Conservation (phyloP, 2,329 filamentous ascomycete genomes). For the Aspergillus sp. region DNA sequence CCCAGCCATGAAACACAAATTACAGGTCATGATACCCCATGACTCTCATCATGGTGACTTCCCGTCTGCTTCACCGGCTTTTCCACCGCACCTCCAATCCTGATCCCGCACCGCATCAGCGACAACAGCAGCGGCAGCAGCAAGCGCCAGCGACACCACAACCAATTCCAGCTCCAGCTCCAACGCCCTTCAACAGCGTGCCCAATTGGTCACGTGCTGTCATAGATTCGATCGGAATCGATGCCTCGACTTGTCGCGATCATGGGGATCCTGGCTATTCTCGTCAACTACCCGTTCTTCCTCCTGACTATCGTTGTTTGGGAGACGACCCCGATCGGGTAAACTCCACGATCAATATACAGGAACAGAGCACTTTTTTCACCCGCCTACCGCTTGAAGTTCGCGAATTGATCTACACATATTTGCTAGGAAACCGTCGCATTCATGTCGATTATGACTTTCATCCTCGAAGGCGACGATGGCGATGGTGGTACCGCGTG, state of each 20-base stretch:
- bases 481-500: slow-evolving; percentile 13
- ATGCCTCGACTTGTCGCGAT: background rate
- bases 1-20: background rate
- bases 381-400: slow-evolving; percentile 6
- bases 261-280: background rate
- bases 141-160: background rate
- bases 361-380: slow-evolving; percentile 8
- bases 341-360: background rate
- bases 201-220: slow-evolving; percentile 8
- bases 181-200: slow-evolving; percentile 1
- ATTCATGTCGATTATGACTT: slow-evolving; percentile 11
- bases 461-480: background rate
- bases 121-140: background rate
- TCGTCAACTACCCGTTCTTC: slow-evolving; percentile 1
- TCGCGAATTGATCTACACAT: slow-evolving; percentile 4
- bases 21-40: background rate
- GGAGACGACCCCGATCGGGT: background rate
- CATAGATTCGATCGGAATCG: slow-evolving; percentile 3
- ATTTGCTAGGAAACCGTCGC: slow-evolving; percentile 5
- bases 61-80: background rate
- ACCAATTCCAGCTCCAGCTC: background rate
- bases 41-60: background rate
- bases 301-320: background rate
- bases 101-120: background rate
- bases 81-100: background rate